Conservation (phyloP, 1,284 basidiomycete species). For the Chondrostereum purpureum region DNA sequence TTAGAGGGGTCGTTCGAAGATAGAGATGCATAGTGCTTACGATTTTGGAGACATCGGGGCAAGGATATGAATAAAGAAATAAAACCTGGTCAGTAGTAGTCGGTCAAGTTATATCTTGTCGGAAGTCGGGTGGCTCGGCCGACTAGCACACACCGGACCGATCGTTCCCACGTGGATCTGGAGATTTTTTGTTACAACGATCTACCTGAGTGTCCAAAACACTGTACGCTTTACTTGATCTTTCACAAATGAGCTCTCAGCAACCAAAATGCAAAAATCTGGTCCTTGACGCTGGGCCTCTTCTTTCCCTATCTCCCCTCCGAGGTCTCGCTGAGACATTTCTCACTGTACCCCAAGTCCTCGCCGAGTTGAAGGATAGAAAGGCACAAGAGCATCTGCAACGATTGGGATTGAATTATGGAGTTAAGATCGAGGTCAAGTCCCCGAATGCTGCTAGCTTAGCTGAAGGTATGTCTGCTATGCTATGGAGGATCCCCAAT, state of each 20-base stretch:
- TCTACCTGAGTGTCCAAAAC: too few species aligned
- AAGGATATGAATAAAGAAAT: too few species aligned
- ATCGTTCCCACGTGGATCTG: too few species aligned
- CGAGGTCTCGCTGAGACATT: slow-evolving; percentile 79
- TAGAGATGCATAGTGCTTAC: slow-evolving; percentile 21
- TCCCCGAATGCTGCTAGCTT: slow-evolving; percentile 71
- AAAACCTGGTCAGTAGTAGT: too few species aligned
- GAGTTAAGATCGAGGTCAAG: slow-evolving; percentile 71
- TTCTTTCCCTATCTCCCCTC: slow-evolving; percentile 81
- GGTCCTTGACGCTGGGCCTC: slow-evolving; percentile 87
- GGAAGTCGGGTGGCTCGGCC: too few species aligned
- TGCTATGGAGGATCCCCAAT: slow-evolving; percentile 3
- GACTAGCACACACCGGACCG: too few species aligned
- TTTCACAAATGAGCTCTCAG: slow-evolving; percentile 7
- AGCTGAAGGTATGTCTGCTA: slow-evolving; percentile 58
- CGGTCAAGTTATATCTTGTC: too few species aligned
- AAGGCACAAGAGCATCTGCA: slow-evolving; percentile 83
- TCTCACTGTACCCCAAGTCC: slow-evolving; percentile 83
- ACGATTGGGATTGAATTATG: slow-evolving; percentile 64
- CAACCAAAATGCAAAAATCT: slow-evolving; percentile 63
- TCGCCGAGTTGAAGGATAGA: slow-evolving; percentile 84
- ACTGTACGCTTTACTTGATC: too few species aligned
- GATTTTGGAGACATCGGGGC: slow-evolving; percentile 33
- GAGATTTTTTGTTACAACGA: too few species aligned
- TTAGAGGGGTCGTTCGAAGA: not conserved